A percentile compares a stretch with the other conserved stretches of the same genome.
Evolutionary conservation across 371 early-diverging fungal genomes (phyloP).

Genomic region (Mucor indicus): DNA sequence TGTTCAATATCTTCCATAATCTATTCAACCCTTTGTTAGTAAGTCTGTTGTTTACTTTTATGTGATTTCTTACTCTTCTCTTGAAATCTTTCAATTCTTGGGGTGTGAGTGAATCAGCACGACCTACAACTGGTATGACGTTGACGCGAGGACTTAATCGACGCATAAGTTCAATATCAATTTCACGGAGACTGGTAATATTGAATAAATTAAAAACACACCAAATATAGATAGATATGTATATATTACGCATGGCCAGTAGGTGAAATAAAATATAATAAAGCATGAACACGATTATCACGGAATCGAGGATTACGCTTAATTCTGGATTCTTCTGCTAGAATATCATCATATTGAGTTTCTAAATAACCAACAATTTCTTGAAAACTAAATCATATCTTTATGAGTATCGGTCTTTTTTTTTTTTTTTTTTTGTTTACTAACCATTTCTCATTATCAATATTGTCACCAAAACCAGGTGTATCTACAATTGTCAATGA

Average conservation of each 20-base stretch:
- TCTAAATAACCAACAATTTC: constrained; percentile 93
- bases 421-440: too few species aligned
- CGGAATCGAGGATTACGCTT: constrained; percentile 96
- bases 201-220: neutral
- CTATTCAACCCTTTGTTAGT: too few species aligned
- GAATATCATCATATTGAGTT: constrained; percentile 91
- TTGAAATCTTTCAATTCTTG: constrained; percentile 77
- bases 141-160: constrained; percentile 90
- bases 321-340: constrained; percentile 92
- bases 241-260: constrained; percentile 95
- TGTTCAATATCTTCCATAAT: constrained; percentile 92
- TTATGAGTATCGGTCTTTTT: too few species aligned
- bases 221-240: too few species aligned
- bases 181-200: constrained; percentile 90
- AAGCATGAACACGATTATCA: constrained; percentile 96
- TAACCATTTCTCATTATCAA: constrained; percentile 79
- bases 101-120: constrained; percentile 75
- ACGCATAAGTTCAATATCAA: constrained; percentile 97
- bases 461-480: constrained; percentile 96
- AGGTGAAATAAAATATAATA: constrained; percentile 96
- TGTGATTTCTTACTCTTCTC: constrained; percentile 77
- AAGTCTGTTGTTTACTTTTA: too few species aligned
- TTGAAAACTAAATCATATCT: constrained; percentile 71
- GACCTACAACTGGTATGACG: constrained; percentile 90
- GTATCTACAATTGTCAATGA: constrained; percentile 93